Percentiles rank a stretch among this genome's conserved stretches.
phyloP scores from a whole-genome alignment of 768 basidiomycete species.

The Boletus sensibilis region DNA sequence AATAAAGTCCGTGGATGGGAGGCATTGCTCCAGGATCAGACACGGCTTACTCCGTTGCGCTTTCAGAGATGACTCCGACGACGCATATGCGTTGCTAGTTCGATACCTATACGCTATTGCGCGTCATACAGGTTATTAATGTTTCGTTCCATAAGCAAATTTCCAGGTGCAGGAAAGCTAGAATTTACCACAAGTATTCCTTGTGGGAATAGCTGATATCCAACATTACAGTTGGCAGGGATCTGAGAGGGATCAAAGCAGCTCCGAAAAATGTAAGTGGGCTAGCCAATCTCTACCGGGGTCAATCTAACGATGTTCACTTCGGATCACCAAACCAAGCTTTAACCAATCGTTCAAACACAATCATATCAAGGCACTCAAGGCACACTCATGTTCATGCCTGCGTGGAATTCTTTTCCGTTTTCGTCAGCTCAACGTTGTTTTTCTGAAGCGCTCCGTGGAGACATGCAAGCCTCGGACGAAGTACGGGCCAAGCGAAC shows the following conservation, averaged over 20 bases:
- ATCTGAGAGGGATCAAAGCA: constrained; percentile 79
- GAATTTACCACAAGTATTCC: not conserved
- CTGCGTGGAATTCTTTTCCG: not conserved
- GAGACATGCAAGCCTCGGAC: constrained; percentile 79
- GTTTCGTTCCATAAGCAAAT: constrained; percentile 46
- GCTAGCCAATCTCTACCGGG: not conserved
- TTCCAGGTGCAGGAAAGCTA: constrained; percentile 67
- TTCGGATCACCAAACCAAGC: constrained; percentile 86
- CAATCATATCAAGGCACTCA: constrained; percentile 63
- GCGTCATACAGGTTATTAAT: not conserved
- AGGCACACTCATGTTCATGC: constrained; percentile 36
- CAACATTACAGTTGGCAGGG: constrained; percentile 62
- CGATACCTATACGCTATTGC: not conserved
- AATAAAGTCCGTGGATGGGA: constrained; percentile 70
- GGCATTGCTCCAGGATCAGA: constrained; percentile 63
- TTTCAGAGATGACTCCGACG: constrained; percentile 89
- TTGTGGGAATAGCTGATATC: not conserved
- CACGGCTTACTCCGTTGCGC: constrained; percentile 82
- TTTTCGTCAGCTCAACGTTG: not conserved
- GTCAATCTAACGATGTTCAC: constrained; percentile 17
- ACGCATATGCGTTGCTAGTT: constrained; percentile 78
- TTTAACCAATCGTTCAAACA: constrained; percentile 81
- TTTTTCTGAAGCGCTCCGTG: constrained; percentile 54
- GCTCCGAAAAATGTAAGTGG: constrained; percentile 77
- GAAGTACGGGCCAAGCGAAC: constrained; percentile 81